phyloP scores from a whole-genome alignment of 495 filamentous ascomycete species.

The Penicillium atrosanguineum region DNA sequence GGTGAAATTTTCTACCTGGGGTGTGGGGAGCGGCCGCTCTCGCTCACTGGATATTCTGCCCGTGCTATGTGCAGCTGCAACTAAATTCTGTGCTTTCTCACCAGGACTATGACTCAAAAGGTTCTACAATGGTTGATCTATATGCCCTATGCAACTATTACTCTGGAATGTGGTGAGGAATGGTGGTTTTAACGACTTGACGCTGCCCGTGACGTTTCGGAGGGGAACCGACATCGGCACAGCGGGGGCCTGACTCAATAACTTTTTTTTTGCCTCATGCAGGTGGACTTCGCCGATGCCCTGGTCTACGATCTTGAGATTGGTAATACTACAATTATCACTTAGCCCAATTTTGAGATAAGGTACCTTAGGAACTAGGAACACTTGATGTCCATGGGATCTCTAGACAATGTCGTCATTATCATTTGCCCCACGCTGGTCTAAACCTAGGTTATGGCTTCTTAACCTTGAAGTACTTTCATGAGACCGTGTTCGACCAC shows the following conservation, averaged over 20 bases:
- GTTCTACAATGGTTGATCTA: not conserved
- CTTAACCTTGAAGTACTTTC: not conserved
- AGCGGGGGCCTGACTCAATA: not conserved
- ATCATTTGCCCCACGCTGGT: not conserved
- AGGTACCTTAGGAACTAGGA: too few species aligned
- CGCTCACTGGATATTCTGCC: conserved; percentile 8
- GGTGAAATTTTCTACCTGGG: conserved; percentile 13
- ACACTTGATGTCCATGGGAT: too few species aligned
- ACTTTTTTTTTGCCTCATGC: not conserved
- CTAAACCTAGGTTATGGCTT: not conserved
- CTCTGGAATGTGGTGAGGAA: not conserved
- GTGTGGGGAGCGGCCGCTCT: conserved; percentile 15
- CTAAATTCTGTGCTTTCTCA: not conserved
- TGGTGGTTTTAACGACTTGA: not conserved
- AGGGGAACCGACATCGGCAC: conserved; percentile 8
- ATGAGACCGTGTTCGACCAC: not conserved
- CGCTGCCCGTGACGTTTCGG: not conserved
- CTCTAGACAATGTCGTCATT: not conserved
- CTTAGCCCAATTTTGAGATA: not conserved
- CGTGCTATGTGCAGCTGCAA: not conserved
- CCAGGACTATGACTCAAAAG: not conserved
- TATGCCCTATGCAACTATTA: not conserved
- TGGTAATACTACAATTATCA: not conserved
- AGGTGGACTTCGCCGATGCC: not conserved
- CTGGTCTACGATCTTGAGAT: not conserved